Conservation (phyloP, 2,329 filamentous ascomycete species). For the Thermothelomyces thermophilus region DNA sequence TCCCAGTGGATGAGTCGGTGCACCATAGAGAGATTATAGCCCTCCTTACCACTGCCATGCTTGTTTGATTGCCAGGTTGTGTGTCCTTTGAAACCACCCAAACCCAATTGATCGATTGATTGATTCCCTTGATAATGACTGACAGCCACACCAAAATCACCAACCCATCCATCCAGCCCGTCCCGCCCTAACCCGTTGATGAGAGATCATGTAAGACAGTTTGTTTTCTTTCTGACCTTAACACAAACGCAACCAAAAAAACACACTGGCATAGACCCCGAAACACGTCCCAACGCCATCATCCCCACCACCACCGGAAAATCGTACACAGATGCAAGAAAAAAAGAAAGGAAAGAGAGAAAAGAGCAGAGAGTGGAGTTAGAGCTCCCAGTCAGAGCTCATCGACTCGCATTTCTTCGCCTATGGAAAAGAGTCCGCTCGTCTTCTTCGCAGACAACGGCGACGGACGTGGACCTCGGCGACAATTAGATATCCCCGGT, state of each 20-base stretch:
- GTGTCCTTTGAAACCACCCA: too few species aligned
- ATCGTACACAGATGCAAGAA: neutral
- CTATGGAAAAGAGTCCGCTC: neutral
- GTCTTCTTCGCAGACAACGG: neutral
- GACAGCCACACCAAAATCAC: neutral
- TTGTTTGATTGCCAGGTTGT: too few species aligned
- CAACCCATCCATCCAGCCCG: neutral
- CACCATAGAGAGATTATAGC: too few species aligned
- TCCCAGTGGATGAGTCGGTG: too few species aligned
- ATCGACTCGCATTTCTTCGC: neutral
- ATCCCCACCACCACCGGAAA: neutral
- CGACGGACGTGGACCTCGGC: neutral
- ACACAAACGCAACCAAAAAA: neutral
- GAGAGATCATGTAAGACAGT: neutral
- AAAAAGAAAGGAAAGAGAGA: neutral
- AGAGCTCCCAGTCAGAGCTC: neutral
- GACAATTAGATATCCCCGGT: neutral
- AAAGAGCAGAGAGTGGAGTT: neutral
- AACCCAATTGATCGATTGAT: neutral
- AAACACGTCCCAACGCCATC: neutral
- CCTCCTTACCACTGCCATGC: too few species aligned
- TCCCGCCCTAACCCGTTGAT: neutral
- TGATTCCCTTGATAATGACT: neutral
- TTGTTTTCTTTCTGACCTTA: neutral
- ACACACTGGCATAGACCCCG: neutral